phyloP scores from a whole-genome alignment of 139 green algal species.

The Protoeuglena noctilucae region DNA sequence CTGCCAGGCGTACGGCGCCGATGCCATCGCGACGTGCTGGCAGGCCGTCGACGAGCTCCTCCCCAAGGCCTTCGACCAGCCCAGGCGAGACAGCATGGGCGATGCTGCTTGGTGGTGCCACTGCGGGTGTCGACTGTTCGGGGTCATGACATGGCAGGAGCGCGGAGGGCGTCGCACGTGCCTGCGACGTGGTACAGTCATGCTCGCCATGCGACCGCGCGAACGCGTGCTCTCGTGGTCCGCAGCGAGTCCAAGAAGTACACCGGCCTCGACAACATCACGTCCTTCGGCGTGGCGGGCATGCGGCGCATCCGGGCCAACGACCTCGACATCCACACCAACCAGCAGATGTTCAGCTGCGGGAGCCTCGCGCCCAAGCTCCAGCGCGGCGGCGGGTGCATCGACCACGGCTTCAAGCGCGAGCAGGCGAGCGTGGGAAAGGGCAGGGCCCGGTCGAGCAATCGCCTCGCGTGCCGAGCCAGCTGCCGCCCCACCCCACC shows the following conservation, averaged over 20 bases:
- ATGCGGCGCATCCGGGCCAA: slow-evolving; percentile 19
- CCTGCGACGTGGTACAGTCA: no score
- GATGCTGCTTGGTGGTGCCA: no score
- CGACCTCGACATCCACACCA: slow-evolving; percentile 28
- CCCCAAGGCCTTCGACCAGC: slow-evolving; percentile 41
- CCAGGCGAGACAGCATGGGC: no score
- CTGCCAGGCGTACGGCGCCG: slow-evolving; percentile 7
- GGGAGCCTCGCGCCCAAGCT: slow-evolving; percentile 44
- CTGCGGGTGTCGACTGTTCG: no score
- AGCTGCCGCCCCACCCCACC: background rate
- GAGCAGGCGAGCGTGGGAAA: slow-evolving; percentile 16
- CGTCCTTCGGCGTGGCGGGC: slow-evolving; percentile 41
- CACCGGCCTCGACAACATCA: slow-evolving; percentile 38
- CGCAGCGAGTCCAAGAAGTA: slow-evolving; percentile 28
- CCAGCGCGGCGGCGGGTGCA: slow-evolving; percentile 49
- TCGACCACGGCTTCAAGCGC: slow-evolving; percentile 58
- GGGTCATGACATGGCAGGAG: no score
- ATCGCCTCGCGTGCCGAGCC: background rate
- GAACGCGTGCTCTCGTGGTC: no score
- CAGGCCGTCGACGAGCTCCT: slow-evolving; percentile 26
- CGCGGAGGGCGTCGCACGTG: no score
- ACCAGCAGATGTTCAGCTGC: slow-evolving; percentile 61
- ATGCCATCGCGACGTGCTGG: slow-evolving; percentile 2
- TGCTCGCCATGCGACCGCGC: no score
- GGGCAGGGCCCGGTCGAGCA: background rate